Conservation (phyloP, 495 filamentous ascomycete genomes). For the Friedmanniomyces endolithicus region DNA sequence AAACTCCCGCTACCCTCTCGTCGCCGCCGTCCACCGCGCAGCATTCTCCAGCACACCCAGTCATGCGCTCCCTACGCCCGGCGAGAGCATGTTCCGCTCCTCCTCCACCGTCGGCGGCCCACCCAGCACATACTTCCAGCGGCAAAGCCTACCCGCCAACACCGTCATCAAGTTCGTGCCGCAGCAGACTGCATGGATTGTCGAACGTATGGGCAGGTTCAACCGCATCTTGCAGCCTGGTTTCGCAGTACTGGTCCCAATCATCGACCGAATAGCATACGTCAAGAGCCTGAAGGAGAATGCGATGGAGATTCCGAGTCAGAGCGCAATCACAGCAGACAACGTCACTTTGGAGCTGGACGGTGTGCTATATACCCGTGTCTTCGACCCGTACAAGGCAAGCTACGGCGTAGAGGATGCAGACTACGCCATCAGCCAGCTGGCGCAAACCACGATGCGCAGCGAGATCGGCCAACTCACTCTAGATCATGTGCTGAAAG, state of each 20-base stretch:
- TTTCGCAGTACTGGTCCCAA: constrained; percentile 75
- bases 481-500: constrained; percentile 93
- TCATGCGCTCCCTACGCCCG: constrained; percentile 13
- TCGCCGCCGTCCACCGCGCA: constrained; percentile 3
- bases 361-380: constrained; percentile 84
- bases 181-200: constrained; percentile 98
- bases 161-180: constrained; percentile 94
- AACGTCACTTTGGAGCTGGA: constrained; percentile 96
- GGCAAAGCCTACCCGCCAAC: constrained; percentile 65
- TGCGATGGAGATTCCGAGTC: constrained; percentile 88
- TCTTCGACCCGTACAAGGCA: constrained; percentile 96
- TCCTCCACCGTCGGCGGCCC: constrained; percentile 13
- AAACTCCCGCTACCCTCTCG: constrained; percentile 10
- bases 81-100: constrained; percentile 21
- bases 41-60: constrained; percentile 10
- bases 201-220: constrained; percentile 98
- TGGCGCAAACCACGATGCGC: constrained; percentile 97
- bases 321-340: constrained; percentile 95
- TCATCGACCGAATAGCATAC: constrained; percentile 92
- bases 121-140: constrained; percentile 43
- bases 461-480: constrained; percentile 93
- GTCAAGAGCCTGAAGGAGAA: constrained; percentile 94
- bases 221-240: constrained; percentile 83
- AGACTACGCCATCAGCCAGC: constrained; percentile 95
- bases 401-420: constrained; percentile 98